Conservation (phyloP, 768 basidiomycete genomes). For the Russula compacta region DNA sequence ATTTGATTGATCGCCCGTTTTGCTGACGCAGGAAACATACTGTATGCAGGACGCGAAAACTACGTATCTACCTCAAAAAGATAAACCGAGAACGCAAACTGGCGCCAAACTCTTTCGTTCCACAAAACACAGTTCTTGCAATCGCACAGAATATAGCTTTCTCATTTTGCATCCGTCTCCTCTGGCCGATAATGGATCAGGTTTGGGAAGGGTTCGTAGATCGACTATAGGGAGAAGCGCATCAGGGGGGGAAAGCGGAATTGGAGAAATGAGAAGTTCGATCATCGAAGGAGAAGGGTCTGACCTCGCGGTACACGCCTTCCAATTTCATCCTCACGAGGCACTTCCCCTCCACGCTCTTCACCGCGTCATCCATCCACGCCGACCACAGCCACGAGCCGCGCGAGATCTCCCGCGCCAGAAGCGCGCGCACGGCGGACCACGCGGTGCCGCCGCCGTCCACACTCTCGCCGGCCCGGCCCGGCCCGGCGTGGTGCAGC, state of each 20-base stretch:
- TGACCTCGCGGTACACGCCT: constrained; percentile 47
- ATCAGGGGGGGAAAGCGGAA: neutral
- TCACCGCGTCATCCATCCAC: constrained; percentile 30
- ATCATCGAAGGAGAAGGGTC: constrained; percentile 10
- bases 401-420: constrained; percentile 36
- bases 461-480: no score
- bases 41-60: no score
- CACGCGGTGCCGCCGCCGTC: constrained; percentile 40
- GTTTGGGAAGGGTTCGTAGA: constrained; percentile 44
- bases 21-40: no score
- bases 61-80: no score
- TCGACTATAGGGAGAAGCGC: constrained; percentile 31
- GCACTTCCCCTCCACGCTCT: constrained; percentile 42
- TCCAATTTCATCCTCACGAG: constrained; percentile 50
- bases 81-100: neutral
- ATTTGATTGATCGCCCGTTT: no score
- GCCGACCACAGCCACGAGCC: constrained; percentile 37
- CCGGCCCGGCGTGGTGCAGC: constrained; percentile 27
- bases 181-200: constrained; percentile 38
- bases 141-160: neutral
- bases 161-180: neutral
- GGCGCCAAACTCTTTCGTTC: neutral
- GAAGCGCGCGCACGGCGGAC: constrained; percentile 39
- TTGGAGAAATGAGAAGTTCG: neutral
- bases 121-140: no score